phyloP scores from a whole-genome alignment of 352 stramenopile species.

The Blastocystis sp. region DNA sequence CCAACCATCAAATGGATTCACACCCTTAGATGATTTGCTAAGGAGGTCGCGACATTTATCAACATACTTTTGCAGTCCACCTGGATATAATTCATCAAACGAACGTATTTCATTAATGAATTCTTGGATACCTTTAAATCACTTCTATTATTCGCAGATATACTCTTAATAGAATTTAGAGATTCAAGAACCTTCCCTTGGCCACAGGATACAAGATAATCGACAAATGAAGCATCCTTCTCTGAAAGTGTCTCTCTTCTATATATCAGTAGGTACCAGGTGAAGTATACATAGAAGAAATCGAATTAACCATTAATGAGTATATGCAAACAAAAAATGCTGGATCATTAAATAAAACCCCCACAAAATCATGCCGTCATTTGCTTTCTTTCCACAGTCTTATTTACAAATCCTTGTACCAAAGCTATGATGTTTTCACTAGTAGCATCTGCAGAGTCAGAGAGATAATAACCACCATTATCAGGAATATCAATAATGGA shows the following conservation, averaged over 20 bases:
- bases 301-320: conserved; percentile 63
- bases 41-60: conserved; percentile 69
- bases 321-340: conserved; percentile 77
- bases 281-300: neutral
- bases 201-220: conserved; percentile 8
- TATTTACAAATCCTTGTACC: conserved; percentile 29
- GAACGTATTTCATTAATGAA: conserved; percentile 61
- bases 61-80: conserved; percentile 69
- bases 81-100: conserved; percentile 68
- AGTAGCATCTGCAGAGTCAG: conserved; percentile 65
- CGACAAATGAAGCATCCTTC: neutral
- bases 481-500: conserved; percentile 68
- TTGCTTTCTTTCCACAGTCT: neutral
- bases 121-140: neutral
- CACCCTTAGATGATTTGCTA: conserved; percentile 66
- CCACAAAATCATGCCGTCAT: neutral
- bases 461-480: conserved; percentile 67
- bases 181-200: conserved; percentile 29
- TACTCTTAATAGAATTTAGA: neutral
- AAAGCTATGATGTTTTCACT: conserved; percentile 65
- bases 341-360: conserved; percentile 5
- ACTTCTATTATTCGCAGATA: neutral
- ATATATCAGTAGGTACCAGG: neutral
- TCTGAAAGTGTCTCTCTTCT: neutral
- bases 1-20: conserved; percentile 72